Conservation (phyloP, 192 early-diverging fungal genomes). For the Linnemannia exigua region DNA sequence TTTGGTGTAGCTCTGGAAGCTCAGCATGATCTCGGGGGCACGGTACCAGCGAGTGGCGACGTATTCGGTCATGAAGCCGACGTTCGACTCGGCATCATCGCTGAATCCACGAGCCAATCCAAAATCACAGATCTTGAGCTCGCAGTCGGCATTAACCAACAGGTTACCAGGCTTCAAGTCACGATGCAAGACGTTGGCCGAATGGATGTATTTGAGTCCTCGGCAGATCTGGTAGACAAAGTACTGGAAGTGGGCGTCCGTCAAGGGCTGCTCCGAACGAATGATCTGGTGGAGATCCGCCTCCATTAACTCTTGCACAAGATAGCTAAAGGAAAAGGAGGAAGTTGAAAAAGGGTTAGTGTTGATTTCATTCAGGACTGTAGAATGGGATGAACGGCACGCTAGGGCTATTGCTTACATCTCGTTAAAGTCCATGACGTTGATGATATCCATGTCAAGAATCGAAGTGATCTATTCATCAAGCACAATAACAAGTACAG, state of each 20-base stretch:
- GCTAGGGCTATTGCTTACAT: slow-evolving; percentile 64
- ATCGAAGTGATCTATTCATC: slow-evolving; percentile 80
- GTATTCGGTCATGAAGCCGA: slow-evolving; percentile 99
- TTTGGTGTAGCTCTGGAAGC: slow-evolving; percentile 98
- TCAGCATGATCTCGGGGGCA: slow-evolving; percentile 99
- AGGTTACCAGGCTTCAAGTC: slow-evolving; percentile 98
- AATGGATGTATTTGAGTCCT: slow-evolving; percentile 99
- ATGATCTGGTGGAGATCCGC: slow-evolving; percentile 99
- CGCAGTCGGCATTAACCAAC: slow-evolving; percentile 97
- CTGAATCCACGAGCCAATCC: slow-evolving; percentile 95
- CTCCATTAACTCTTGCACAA: slow-evolving; percentile 99
- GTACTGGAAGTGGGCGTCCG: slow-evolving; percentile 98
- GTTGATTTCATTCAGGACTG: not conserved
- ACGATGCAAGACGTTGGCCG: slow-evolving; percentile 95
- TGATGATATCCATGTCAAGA: slow-evolving; percentile 92
- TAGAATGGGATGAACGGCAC: not conserved
- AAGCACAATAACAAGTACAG: not conserved
- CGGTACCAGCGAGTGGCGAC: slow-evolving; percentile 99
- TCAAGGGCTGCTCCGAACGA: slow-evolving; percentile 90
- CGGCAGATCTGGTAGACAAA: slow-evolving; percentile 98
- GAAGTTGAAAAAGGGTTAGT: not conserved
- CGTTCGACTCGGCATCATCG: slow-evolving; percentile 81
- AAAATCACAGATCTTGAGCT: slow-evolving; percentile 99
- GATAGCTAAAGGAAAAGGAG: slow-evolving; percentile 63
- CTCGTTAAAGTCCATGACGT: slow-evolving; percentile 91